phyloP scores from a whole-genome alignment of 371 early-diverging fungal genomes.

The Synchytrium microbalum region DNA sequence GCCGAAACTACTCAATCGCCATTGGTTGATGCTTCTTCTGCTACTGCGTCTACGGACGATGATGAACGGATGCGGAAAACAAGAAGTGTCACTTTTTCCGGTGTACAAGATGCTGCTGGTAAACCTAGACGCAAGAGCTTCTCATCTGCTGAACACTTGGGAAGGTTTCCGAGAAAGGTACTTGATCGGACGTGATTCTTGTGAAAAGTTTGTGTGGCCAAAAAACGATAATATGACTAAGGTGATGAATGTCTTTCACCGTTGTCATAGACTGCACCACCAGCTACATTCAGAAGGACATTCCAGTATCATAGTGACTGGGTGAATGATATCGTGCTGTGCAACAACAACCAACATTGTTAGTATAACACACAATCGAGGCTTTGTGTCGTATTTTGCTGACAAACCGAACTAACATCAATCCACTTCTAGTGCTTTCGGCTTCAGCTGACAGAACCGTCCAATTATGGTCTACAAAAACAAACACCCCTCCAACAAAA shows the following conservation, averaged over 20 bases:
- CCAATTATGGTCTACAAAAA: slow-evolving; percentile 54
- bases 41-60: too few species aligned
- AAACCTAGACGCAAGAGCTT: background rate
- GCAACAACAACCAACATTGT: slow-evolving; percentile 51
- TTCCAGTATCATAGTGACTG: slow-evolving; percentile 89
- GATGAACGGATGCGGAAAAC: slow-evolving; percentile 9
- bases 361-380: slow-evolving; percentile 12
- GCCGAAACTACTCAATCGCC: too few species aligned
- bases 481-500: slow-evolving; percentile 23
- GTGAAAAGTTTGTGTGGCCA: background rate
- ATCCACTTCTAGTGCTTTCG: slow-evolving; percentile 56
- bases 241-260: slow-evolving; percentile 8
- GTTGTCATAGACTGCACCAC: slow-evolving; percentile 26
- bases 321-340: slow-evolving; percentile 87
- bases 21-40: too few species aligned
- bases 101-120: background rate
- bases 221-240: background rate
- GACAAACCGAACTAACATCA: background rate
- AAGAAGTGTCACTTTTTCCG: slow-evolving; percentile 12
- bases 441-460: slow-evolving; percentile 90
- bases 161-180: background rate
- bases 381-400: background rate
- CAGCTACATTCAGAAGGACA: slow-evolving; percentile 55
- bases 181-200: background rate
- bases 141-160: background rate